Base-by-base conservation (phyloP, 2,329 filamentous ascomycete genomes). In the Fusarium lateritium region DNA sequence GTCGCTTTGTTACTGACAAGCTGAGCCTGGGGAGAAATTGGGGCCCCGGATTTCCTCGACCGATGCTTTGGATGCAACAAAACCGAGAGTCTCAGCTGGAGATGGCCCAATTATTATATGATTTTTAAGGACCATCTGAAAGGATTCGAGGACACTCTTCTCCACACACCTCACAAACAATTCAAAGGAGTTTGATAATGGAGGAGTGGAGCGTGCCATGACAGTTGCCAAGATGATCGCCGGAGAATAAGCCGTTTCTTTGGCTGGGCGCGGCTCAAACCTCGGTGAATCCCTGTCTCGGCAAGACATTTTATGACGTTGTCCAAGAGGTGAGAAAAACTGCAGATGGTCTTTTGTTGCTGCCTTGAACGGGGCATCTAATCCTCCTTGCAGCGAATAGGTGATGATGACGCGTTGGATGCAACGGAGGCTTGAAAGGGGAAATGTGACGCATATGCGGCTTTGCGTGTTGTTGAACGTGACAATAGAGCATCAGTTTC, bases 141-240 rank as follows among this genome's bases (percentile, higher is more conserved):
- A 26, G 28, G 10, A 10, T 31, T 34, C 4, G 49, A 47, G 21
- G 38, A 7, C 21, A 21, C 15, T 14, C n/a, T 11, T n/a, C 26
- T 38, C 51, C 44, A 39, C 26, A 3, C 1, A 43, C 31, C 36
- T 31, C 46, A 34, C 13, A 52, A 19, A 24, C 19, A 34, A 10
- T 26, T 61, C 17, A 24, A 21, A 43, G 46, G n/a, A 15, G 7
- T 22, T 39, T 14, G 56, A 47, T 39, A 22, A 51, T 64, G 56
- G 39, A 70, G 50, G 57, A 56, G 65, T 67, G 69, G 69, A 50
- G 58, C 11, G 19, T 40, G 39, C 39, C 47, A 49, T 62, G 62
- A 38, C 28, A 42, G 44, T 22, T 53, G 70, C 70, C 70, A 72
- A 72, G 70, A 44, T 47, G 70, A 72, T 72, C 70, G 54, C 43